Evolutionary conservation across 257 asterid genomes (phyloP).

Genomic region (Solanum sejunctum): DNA sequence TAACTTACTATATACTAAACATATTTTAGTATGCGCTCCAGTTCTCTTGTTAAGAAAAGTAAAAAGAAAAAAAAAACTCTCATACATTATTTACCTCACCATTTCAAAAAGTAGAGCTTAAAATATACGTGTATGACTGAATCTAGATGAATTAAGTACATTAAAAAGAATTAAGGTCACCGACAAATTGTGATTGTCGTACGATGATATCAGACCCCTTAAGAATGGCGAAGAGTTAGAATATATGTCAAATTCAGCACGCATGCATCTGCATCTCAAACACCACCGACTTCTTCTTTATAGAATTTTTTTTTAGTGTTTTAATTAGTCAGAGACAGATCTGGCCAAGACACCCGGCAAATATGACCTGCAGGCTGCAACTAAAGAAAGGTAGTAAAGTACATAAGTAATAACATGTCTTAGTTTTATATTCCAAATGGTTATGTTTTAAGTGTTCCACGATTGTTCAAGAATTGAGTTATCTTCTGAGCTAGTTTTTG

Average conservation of each 20-base stretch:
- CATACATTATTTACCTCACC: background rate
- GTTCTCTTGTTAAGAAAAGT: background rate
- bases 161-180: background rate
- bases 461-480: background rate
- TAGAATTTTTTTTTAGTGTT: background rate
- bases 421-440: background rate
- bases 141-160: background rate
- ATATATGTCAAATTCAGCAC: background rate
- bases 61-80: background rate
- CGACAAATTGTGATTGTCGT: background rate
- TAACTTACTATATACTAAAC: background rate
- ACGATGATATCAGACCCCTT: background rate
- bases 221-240: background rate
- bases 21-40: background rate
- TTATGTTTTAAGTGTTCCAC: background rate
- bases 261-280: background rate
- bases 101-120: background rate
- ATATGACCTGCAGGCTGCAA: background rate
- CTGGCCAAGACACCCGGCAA: background rate
- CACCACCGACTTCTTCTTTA: background rate
- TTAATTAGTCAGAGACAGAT: background rate
- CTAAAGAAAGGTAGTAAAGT: background rate
- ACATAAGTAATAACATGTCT: background rate
- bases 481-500: background rate
- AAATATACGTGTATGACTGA: background rate